Percentiles rank a stretch among this genome's conserved stretches.
These are phyloP conservation scores for Colletotrichum destructivum DNA, from an alignment of 2,329 filamentous ascomycete species.

Conservation along the genomic window DNA sequence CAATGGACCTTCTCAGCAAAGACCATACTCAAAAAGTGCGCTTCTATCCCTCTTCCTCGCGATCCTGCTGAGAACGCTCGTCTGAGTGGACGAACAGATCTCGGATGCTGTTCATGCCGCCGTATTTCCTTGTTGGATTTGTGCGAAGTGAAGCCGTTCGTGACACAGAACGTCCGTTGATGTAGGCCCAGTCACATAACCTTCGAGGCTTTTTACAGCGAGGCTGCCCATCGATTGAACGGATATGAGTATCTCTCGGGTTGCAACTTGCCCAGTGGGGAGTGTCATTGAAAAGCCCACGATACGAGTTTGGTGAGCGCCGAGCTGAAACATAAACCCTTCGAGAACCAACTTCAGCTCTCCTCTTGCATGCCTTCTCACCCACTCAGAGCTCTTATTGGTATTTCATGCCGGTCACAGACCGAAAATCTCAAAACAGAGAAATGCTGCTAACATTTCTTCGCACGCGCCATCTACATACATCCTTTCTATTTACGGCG, in stretches of 20 bases:
- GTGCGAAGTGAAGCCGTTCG: slow-evolving; percentile 42
- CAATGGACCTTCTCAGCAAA: slow-evolving; percentile 8
- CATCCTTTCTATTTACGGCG: slow-evolving; percentile 22
- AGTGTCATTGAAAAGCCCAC: not conserved
- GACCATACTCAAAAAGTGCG: not conserved
- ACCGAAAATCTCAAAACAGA: too few relatives aligned
- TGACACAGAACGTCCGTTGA: slow-evolving; percentile 17
- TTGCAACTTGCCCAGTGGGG: not conserved
- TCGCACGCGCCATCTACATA: slow-evolving; percentile 24
- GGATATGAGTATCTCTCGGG: not conserved
- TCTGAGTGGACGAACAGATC: not conserved
- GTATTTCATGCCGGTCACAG: too few relatives aligned
- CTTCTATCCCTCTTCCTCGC: too few relatives aligned
- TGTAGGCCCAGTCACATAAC: slow-evolving; percentile 24
- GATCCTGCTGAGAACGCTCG: not conserved
- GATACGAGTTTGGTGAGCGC: slow-evolving; percentile 21
- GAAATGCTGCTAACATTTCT: too few relatives aligned
- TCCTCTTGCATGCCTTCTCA: too few relatives aligned
- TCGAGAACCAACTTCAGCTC: not conserved
- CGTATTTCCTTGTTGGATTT: slow-evolving; percentile 20
- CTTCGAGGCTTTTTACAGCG: not conserved
- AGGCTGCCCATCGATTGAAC: not conserved
- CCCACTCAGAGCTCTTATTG: too few relatives aligned
- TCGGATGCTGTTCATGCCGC: slow-evolving; percentile 16
- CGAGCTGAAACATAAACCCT: not conserved